Conservation (phyloP, 2,329 filamentous ascomycete genomes). For the Verticillium longisporum region DNA sequence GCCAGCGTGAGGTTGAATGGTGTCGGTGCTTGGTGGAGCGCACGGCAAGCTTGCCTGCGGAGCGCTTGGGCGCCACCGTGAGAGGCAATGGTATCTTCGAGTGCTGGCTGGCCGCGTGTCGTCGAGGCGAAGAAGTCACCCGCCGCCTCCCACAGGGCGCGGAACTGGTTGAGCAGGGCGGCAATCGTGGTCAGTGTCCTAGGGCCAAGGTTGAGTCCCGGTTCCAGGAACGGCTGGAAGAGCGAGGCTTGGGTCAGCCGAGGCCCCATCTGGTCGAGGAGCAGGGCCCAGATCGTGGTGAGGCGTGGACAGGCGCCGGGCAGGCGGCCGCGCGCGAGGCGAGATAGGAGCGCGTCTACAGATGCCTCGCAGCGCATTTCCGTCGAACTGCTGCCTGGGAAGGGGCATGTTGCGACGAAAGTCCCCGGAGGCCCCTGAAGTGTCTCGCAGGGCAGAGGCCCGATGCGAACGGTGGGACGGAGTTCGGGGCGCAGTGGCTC, state of each 20-base stretch:
- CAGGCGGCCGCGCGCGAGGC: slow-evolving; percentile 26
- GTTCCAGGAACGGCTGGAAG: slow-evolving; percentile 5
- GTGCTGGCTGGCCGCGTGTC: slow-evolving; percentile 15
- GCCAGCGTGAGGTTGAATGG: slow-evolving; percentile 24
- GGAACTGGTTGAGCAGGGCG: slow-evolving; percentile 2
- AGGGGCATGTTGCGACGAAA: slow-evolving; percentile 23
- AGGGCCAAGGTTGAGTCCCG: neutral
- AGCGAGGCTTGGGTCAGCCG: slow-evolving; percentile 9
- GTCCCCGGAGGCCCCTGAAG: slow-evolving; percentile 4
- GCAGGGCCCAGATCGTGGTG: slow-evolving; percentile 21
- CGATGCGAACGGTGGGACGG: slow-evolving; percentile 23
- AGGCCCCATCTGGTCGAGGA: slow-evolving; percentile 17
- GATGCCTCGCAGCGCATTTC: slow-evolving; percentile 22
- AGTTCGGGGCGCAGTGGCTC: slow-evolving; percentile 17
- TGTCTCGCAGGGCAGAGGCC: slow-evolving; percentile 20
- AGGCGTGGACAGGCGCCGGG: slow-evolving; percentile 26
- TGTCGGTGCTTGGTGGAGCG: slow-evolving; percentile 21
- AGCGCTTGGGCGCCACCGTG: slow-evolving; percentile 22
- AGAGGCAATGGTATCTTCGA: slow-evolving; percentile 22
- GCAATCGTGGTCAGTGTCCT: neutral
- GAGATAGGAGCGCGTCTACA: slow-evolving; percentile 23
- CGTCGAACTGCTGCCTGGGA: slow-evolving; percentile 22
- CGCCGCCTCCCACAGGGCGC: slow-evolving; percentile 16
- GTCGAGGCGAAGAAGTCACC: slow-evolving; percentile 17
- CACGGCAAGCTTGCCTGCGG: slow-evolving; percentile 24